Conservation (phyloP, 306 rosid species). For the Potentilla sterilis region DNA sequence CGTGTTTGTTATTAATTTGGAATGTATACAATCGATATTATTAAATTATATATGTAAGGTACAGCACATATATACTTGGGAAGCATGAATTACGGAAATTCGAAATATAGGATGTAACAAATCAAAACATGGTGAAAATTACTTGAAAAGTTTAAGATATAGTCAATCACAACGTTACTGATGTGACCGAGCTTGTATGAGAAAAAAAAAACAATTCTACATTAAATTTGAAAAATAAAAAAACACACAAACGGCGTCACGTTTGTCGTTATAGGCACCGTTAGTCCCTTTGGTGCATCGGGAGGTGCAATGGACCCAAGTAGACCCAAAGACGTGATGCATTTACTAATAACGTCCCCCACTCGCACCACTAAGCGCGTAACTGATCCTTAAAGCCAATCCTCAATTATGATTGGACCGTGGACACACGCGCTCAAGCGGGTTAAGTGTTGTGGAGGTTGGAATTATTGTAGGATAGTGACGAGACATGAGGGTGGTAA, state of each 20-base stretch:
- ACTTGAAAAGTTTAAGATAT: not conserved
- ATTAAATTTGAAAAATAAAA: not conserved
- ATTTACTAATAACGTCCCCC: conserved; percentile 5
- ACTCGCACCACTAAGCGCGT: not conserved
- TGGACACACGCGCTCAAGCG: not conserved
- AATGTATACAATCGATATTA: no score
- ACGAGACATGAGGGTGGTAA: not conserved
- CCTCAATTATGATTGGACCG: not conserved
- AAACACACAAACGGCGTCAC: conserved; percentile 13
- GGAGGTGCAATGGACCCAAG: conserved; percentile 17
- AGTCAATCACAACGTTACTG: not conserved
- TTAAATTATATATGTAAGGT: no score
- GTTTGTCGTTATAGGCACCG: conserved; percentile 21
- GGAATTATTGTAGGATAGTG: not conserved
- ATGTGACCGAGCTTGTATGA: not conserved
- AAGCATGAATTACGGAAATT: no score
- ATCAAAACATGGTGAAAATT: not conserved
- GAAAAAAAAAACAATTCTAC: not conserved
- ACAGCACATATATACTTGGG: no score
- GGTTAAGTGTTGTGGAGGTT: not conserved
- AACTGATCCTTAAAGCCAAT: fast-evolving
- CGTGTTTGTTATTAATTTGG: no score
- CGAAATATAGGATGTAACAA: not conserved
- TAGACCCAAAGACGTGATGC: conserved; percentile 30
- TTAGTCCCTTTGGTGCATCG: conserved; percentile 18